phyloP scores from a whole-genome alignment of 106 monocot species.

The Posidonia australis region DNA sequence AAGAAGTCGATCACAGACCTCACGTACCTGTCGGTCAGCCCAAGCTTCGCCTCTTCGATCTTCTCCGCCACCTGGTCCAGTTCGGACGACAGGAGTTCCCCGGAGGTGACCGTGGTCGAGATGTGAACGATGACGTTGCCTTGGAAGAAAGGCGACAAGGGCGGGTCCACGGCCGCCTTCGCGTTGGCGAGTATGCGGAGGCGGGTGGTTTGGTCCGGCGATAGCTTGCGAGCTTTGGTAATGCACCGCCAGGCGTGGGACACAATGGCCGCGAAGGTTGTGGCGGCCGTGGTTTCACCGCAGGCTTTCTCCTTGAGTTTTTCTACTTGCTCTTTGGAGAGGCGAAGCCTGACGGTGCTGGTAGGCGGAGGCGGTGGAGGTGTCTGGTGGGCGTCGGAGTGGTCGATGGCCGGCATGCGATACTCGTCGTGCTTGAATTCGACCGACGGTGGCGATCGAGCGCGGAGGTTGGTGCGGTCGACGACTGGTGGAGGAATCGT shows the following conservation, averaged over 20 bases:
- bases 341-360: slow-evolving; percentile 8
- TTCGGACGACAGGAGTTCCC: slow-evolving; percentile 12
- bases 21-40: slow-evolving; percentile 26
- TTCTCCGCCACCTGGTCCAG: slow-evolving; percentile 5
- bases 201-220: slow-evolving; percentile 7
- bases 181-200: slow-evolving; percentile 32
- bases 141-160: slow-evolving; percentile 30
- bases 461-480: slow-evolving; percentile 35
- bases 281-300: not conserved
- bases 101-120: slow-evolving; percentile 7
- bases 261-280: slow-evolving; percentile 33
- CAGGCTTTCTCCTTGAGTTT: slow-evolving; percentile 8
- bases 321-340: slow-evolving; percentile 27
- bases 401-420: slow-evolving; percentile 5
- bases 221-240: slow-evolving; percentile 35
- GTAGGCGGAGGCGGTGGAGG: not conserved
- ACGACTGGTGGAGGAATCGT: slow-evolving; percentile 21
- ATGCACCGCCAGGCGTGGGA: slow-evolving; percentile 47
- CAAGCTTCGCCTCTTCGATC: slow-evolving; percentile 8
- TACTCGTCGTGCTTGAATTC: slow-evolving; percentile 17
- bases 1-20: slow-evolving; percentile 35
- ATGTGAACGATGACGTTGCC: slow-evolving; percentile 40
- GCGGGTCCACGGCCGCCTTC: slow-evolving; percentile 18
- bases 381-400: not conserved
- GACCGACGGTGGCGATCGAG: slow-evolving; percentile 23